A percentile compares a stretch with the other conserved stretches of the same genome.
These are phyloP conservation scores for Coemansia sp. DNA, from an alignment of 192 early-diverging fungal genomes.

Conservation along the genomic window DNA sequence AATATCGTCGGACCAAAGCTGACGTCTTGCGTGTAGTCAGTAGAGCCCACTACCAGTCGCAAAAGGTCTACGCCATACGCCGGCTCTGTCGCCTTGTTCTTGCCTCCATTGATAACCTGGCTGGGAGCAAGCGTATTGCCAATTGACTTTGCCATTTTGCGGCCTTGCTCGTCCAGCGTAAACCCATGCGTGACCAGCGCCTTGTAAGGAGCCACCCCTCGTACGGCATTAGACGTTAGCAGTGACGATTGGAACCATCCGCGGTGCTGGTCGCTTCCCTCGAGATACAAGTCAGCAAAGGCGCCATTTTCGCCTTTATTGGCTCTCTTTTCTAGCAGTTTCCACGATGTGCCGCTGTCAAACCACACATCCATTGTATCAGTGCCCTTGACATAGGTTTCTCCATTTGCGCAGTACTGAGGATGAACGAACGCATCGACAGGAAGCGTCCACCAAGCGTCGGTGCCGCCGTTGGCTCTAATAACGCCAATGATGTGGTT, in stretches of 20 bases:
- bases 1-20: constrained; percentile 67
- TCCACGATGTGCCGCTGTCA: constrained; percentile 79
- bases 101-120: constrained; percentile 66
- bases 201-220: constrained; percentile 65
- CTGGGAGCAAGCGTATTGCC: constrained; percentile 74
- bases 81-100: constrained; percentile 64
- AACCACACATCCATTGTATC: constrained; percentile 92
- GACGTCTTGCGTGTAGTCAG: constrained; percentile 74
- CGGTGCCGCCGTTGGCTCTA: constrained; percentile 56
- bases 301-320: constrained; percentile 19
- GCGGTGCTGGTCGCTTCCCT: constrained; percentile 81
- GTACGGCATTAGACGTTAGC: constrained; percentile 67
- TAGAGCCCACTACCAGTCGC: constrained; percentile 71
- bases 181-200: constrained; percentile 81
- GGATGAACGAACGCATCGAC: constrained; percentile 66
- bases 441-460: constrained; percentile 69
- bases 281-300: constrained; percentile 69
- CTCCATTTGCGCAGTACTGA: constrained; percentile 57
- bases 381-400: constrained; percentile 58
- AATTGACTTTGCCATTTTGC: constrained; percentile 82
- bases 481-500: constrained; percentile 64
- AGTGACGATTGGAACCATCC: constrained; percentile 86
- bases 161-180: constrained; percentile 71
- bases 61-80: constrained; percentile 74
- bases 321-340: constrained; percentile 55